Conservation (phyloP, 208 protist genomes). For the Acanthamoeba rhysodes region DNA sequence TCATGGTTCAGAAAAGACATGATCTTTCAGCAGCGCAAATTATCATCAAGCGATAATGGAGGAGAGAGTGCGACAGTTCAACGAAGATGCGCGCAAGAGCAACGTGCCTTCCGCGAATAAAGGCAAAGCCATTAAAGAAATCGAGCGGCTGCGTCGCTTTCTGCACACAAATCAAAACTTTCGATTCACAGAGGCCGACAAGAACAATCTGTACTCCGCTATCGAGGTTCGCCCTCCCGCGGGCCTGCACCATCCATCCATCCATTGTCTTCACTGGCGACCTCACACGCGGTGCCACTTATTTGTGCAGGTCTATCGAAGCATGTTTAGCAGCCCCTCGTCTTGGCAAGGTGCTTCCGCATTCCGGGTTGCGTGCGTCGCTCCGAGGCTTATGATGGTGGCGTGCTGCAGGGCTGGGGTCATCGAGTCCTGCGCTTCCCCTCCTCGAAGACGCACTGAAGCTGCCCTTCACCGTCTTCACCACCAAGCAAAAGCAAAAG, state of each 20-base stretch:
- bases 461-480: conserved; percentile 37
- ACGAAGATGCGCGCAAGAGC: not conserved
- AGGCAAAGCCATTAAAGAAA: not conserved
- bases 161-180: not conserved
- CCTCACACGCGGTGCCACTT: too few relatives aligned
- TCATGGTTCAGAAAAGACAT: too few relatives aligned
- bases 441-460: conserved; percentile 9
- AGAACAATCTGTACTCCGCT: not conserved
- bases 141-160: not conserved
- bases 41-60: not conserved
- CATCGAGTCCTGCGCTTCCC: not conserved
- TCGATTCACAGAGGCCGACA: not conserved
- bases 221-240: not conserved
- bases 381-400: not conserved
- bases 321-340: not conserved
- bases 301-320: not conserved
- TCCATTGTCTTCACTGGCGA: too few relatives aligned
- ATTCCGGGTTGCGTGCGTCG: not conserved
- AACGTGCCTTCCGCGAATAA: not conserved
- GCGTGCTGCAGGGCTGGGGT: not conserved
- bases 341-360: not conserved
- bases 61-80: not conserved
- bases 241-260: too few relatives aligned
- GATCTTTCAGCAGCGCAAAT: too few relatives aligned
- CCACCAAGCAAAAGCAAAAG: not conserved